phyloP scores from a whole-genome alignment of 805 yeast genomes.

The Myxozyma monticola region DNA sequence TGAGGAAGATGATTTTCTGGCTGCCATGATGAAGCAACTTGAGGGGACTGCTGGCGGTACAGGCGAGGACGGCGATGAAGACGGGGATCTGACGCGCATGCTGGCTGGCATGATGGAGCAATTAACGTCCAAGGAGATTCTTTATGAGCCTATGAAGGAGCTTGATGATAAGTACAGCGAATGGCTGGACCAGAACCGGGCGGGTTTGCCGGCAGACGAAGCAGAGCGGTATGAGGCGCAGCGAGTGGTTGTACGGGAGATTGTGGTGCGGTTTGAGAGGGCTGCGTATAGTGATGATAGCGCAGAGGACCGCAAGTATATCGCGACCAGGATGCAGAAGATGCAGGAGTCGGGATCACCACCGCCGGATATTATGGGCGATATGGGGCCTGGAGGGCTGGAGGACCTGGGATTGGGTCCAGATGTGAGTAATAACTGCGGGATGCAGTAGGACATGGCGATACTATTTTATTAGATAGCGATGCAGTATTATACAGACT shows the following conservation, averaged over 20 bases:
- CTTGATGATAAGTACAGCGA: conserved; percentile 68
- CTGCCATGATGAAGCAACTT: conserved; percentile 68
- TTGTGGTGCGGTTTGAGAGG: conserved; percentile 66
- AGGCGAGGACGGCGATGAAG: conserved; percentile 42
- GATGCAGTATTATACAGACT: no score
- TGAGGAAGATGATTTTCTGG: conserved; percentile 52
- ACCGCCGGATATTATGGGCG: conserved; percentile 71
- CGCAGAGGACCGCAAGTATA: conserved; percentile 47
- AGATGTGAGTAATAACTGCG: neutral
- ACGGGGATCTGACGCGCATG: conserved; percentile 58
- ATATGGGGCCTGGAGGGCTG: conserved; percentile 39
- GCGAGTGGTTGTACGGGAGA: conserved; percentile 57
- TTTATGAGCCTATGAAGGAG: conserved; percentile 86
- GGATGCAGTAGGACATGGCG: neutral
- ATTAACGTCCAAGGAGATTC: conserved; percentile 77
- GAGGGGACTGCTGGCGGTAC: conserved; percentile 42
- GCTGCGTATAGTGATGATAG: conserved; percentile 58
- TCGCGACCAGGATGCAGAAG: conserved; percentile 59
- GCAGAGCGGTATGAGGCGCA: conserved; percentile 60
- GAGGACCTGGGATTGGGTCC: conserved; percentile 2
- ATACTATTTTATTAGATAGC: no score
- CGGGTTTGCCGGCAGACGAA: conserved; percentile 49
- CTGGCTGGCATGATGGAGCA: conserved; percentile 75
- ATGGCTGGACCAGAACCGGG: conserved; percentile 61
- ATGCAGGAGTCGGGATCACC: conserved; percentile 75